A percentile compares a stretch with the other conserved stretches of the same genome.
phyloP scores from a whole-genome alignment of 805 yeast species.

The Helenozyma baotianmanensis region DNA sequence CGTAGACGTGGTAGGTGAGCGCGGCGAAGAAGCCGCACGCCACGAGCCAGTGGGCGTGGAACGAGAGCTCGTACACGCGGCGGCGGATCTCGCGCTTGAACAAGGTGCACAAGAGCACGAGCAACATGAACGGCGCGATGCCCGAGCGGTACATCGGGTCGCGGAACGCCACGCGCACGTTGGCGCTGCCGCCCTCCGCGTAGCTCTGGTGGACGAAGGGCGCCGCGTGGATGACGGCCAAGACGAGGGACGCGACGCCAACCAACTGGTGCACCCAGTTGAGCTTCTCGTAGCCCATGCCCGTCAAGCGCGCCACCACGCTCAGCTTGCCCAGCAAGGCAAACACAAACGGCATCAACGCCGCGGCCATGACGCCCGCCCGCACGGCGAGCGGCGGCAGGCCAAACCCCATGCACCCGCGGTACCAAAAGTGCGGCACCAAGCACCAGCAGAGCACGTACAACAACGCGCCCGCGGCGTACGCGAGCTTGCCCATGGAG shows the following conservation, averaged over 20 bases:
- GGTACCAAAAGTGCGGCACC: conserved; percentile 47
- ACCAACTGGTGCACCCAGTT: conserved; percentile 49
- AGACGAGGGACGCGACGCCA: conserved; percentile 37
- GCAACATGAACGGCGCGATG: conserved; percentile 43
- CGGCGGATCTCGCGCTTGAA: conserved; percentile 40
- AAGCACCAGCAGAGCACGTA: conserved; percentile 35
- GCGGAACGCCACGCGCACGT: conserved; percentile 14
- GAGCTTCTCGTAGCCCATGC: conserved; percentile 52
- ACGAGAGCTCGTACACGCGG: conserved; percentile 42
- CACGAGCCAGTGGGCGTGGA: conserved; percentile 50
- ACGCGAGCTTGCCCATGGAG: conserved; percentile 36
- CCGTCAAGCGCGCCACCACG: conserved; percentile 45
- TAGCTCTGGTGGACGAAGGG: conserved; percentile 45
- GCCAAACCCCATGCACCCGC: conserved; percentile 52
- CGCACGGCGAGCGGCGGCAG: conserved; percentile 56
- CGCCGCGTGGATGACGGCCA: conserved; percentile 46
- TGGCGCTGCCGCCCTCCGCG: conserved; percentile 45
- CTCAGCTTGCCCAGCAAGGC: conserved; percentile 52
- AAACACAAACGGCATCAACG: conserved; percentile 47
- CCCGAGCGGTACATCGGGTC: conserved; percentile 36
- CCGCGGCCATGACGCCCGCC: conserved; percentile 48
- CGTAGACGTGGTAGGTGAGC: conserved; percentile 42
- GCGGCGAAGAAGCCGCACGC: conserved; percentile 47
- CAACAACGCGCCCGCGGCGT: conserved; percentile 27
- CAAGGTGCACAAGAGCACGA: conserved; percentile 40